Percentiles rank a stretch among this genome's conserved stretches.
Conservation (phyloP, 225 moss, liverwort and hornwort species). For the Marchantia polymorpha region DNA sequence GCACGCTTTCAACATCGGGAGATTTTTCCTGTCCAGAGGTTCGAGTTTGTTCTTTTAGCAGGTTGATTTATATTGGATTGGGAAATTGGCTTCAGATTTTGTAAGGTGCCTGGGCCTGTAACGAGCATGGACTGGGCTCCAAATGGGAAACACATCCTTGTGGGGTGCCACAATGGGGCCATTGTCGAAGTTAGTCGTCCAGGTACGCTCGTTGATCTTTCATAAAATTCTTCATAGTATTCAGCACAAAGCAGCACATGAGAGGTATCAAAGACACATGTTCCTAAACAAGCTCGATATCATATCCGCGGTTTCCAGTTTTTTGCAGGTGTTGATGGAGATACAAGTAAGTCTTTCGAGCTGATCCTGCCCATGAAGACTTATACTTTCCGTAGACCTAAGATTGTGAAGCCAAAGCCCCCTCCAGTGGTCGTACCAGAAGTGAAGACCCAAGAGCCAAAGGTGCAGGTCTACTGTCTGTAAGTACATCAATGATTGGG, state of each 20-base stretch:
- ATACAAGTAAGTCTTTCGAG: constrained; percentile 69
- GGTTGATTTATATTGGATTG: neutral
- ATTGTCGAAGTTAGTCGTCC: constrained; percentile 75
- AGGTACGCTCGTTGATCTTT: constrained; percentile 33
- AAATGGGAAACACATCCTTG: constrained; percentile 60
- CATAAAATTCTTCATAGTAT: neutral
- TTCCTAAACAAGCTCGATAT: neutral
- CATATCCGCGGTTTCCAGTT: constrained; percentile 1
- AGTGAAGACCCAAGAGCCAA: constrained; percentile 27
- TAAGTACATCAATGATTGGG: neutral
- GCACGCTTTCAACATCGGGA: no score
- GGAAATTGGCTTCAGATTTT: constrained; percentile 49
- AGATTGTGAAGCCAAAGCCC: constrained; percentile 48
- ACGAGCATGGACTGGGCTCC: constrained; percentile 92
- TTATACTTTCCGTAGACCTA: constrained; percentile 60
- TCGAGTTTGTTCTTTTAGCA: neutral
- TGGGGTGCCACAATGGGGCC: constrained; percentile 80
- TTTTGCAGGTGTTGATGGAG: constrained; percentile 55
- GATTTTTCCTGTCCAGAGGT: no score
- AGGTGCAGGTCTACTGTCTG: constrained; percentile 26
- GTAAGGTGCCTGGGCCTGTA: constrained; percentile 61
- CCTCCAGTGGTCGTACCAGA: constrained; percentile 1
- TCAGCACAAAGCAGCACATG: neutral
- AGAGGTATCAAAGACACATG: neutral
- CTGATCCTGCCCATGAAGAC: constrained; percentile 50